These are phyloP conservation scores for Dactylellina sp. DNA, from an alignment of 2,329 filamentous ascomycete species.

Conservation along the genomic window DNA sequence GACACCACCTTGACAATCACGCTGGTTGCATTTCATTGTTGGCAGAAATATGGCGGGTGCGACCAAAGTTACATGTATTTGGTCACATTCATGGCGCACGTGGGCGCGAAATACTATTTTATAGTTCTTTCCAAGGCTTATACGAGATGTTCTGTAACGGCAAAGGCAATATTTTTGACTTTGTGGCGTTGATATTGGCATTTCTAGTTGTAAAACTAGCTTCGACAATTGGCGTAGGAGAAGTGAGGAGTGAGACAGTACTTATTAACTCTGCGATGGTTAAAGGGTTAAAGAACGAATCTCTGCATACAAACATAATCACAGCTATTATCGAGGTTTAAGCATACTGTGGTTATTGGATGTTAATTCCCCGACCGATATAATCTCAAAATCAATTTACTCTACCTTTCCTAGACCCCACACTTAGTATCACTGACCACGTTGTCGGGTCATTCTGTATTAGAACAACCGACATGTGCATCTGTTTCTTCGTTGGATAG, in stretches of 20 bases:
- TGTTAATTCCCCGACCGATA: too few species aligned
- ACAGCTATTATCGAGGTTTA: neutral
- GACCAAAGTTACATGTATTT: slow-evolving; percentile 82
- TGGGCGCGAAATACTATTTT: slow-evolving; percentile 77
- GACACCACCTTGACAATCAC: slow-evolving; percentile 76
- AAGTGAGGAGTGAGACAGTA: slow-evolving; percentile 1
- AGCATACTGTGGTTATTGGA: too few species aligned
- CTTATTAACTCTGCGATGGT: slow-evolving; percentile 45
- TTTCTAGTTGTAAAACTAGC: slow-evolving; percentile 1
- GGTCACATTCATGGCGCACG: slow-evolving; percentile 84
- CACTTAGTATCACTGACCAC: too few species aligned
- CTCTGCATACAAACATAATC: slow-evolving; percentile 3
- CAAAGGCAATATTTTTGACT: neutral
- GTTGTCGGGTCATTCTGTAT: too few species aligned
- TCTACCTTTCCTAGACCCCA: too few species aligned
- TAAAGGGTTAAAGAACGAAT: slow-evolving; percentile 25
- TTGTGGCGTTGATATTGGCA: slow-evolving; percentile 8
- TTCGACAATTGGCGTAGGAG: neutral
- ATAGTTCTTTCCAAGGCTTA: slow-evolving; percentile 77
- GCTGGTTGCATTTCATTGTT: slow-evolving; percentile 79
- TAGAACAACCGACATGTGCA: too few species aligned
- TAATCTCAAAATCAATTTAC: too few species aligned
- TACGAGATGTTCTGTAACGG: slow-evolving; percentile 75
- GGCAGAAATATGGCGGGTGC: slow-evolving; percentile 78
- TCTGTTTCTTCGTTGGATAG: too few species aligned